phyloP scores from a whole-genome alignment of 116 monocot genomes.

The Phalaenopsis hybrid region DNA sequence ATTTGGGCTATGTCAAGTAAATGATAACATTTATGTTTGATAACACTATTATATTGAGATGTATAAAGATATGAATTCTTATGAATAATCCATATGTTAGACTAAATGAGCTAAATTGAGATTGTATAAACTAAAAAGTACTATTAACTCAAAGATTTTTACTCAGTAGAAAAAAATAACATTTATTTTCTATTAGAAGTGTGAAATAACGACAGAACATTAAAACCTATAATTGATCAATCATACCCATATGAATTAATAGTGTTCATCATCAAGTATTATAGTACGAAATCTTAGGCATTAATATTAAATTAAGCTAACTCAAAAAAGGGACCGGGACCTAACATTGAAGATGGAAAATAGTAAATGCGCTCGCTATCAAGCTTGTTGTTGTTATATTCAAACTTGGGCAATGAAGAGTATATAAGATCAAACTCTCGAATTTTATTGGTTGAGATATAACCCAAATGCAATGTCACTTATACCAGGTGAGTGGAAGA shows the following conservation, averaged over 20 bases:
- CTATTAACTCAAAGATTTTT: neutral
- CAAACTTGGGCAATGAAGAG: neutral
- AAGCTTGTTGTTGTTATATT: neutral
- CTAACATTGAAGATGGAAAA: neutral
- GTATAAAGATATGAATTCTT: neutral
- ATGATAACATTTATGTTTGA: neutral
- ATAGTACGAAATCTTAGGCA: neutral
- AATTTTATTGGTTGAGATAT: neutral
- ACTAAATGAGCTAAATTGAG: neutral
- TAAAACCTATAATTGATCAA: neutral
- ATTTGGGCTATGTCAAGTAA: neutral
- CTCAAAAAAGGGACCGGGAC: neutral
- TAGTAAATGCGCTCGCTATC: neutral
- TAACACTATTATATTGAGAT: neutral
- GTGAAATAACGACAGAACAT: neutral
- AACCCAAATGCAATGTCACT: neutral
- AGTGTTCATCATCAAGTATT: neutral
- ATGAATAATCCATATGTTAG: neutral
- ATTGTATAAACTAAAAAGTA: neutral
- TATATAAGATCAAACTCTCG: too few relatives aligned
- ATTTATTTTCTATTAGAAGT: neutral
- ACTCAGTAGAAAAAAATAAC: neutral
- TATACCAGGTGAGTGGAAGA: neutral
- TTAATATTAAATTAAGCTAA: neutral
- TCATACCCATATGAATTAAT: neutral